Evolutionary conservation across 2,329 filamentous ascomycete species (phyloP), one percentile per base, ranked within the genome.

Genomic region (Spiromastix sp.): DNA sequence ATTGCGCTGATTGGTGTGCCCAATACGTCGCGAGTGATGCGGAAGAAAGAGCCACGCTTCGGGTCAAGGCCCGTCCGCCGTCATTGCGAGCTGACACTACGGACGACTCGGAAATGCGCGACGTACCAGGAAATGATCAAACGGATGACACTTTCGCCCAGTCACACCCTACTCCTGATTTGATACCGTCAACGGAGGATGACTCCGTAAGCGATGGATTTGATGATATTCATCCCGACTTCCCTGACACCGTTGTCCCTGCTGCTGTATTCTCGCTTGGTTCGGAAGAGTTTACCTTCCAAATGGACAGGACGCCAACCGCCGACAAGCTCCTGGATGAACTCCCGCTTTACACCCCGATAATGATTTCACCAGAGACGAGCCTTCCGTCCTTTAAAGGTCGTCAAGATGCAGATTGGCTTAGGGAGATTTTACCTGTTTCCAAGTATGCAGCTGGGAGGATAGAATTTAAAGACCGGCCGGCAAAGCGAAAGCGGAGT

Each of bases 371-470:
- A 2, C 73, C 74, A 2, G 71, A 70, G 32, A 66, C 68, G n/a
- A 73, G 78, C 37, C 54, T 76, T 11, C 67, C 65, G 2, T 66
- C 61, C 2, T 71, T 74, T 5, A 73, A 79, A 34, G 63, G 68
- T 38, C 72, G 80, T 34, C 77, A 79, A 0, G 83, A 89, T 59
- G 71, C 76, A 13, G 67, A 67, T 22, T 89, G 83, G 83, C 79
- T 74, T 52, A 74, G 77, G 4, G 77, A 81, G n/a, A 78, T 86
- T 26, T 64, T 93, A 11, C 82, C 85, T 2, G 71, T 95, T 2
- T 94, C 84, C 49, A 94, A 87, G 55, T 94, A 82, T 54, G 80
- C 87, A 1, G 78, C 83, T 39, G 83, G 84, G 6, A 82, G 84
- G 46, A 78, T 96, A 56, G 74, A 78, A 17, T 71, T 93, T 12